phyloP scores from a whole-genome alignment of 371 early-diverging fungal species.

The Mortierella sp. region DNA sequence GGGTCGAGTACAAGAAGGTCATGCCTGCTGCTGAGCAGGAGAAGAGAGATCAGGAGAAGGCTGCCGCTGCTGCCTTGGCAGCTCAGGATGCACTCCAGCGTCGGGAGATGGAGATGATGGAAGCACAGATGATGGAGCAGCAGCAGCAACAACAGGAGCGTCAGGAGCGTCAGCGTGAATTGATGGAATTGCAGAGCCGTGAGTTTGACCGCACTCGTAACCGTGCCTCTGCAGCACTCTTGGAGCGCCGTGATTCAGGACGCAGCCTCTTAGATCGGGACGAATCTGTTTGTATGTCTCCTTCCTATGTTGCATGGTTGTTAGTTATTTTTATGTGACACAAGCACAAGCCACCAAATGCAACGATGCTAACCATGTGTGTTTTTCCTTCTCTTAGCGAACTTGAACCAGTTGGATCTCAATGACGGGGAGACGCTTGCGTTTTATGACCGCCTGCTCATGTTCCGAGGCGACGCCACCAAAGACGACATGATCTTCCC shows the following conservation, averaged over 20 bases:
- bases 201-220: conserved; percentile 50
- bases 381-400: conserved; percentile 11
- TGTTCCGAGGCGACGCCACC: conserved; percentile 77
- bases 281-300: conserved; percentile 11
- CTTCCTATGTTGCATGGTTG: not conserved
- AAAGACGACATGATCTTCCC: conserved; percentile 73
- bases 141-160: conserved; percentile 60
- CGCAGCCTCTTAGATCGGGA: conserved; percentile 41
- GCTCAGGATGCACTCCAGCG: conserved; percentile 44
- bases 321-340: not conserved
- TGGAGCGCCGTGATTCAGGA: conserved; percentile 46
- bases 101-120: conserved; percentile 52
- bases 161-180: conserved; percentile 21
- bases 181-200: conserved; percentile 56
- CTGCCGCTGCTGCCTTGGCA: conserved; percentile 39
- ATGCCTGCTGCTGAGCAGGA: conserved; percentile 67
- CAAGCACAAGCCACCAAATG: not conserved
- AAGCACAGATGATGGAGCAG: conserved; percentile 60
- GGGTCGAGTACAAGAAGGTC: conserved; percentile 85
- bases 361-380: conserved; percentile 54
- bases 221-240: conserved; percentile 30
- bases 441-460: conserved; percentile 77
- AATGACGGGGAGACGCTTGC: conserved; percentile 78
- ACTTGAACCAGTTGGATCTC: conserved; percentile 69
- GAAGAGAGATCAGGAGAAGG: conserved; percentile 62